phyloP scores from a whole-genome alignment of 148 eudicot genomes.

The Gaultheria prostrata region DNA sequence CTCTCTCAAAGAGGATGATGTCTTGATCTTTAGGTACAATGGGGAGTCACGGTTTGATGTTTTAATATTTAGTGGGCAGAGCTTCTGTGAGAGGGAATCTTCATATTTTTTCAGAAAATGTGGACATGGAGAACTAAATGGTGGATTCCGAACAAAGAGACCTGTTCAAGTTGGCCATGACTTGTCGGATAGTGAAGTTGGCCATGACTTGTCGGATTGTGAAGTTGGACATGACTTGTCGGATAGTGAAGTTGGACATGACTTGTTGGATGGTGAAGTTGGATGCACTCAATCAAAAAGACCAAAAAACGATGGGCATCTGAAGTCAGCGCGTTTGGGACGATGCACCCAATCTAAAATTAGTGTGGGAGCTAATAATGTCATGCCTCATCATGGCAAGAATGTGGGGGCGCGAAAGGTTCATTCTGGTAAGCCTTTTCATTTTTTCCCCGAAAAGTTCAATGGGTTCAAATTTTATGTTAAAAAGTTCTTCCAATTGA shows the following conservation, averaged over 20 bases:
- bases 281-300: constrained; percentile 20
- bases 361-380: neutral
- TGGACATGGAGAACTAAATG: constrained; percentile 20
- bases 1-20: constrained; percentile 40
- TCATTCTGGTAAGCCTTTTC: neutral
- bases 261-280: neutral
- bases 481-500: neutral
- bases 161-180: constrained; percentile 25
- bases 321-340: constrained; percentile 8
- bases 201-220: neutral
- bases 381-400: constrained; percentile 12
- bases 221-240: neutral
- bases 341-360: neutral
- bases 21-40: constrained; percentile 48
- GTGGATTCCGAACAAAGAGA: constrained; percentile 14
- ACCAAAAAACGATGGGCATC: constrained; percentile 13
- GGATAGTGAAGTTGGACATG: neutral
- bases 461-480: neutral
- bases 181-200: constrained; percentile 12
- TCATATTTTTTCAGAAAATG: constrained; percentile 48
- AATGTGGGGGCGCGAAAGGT: neutral
- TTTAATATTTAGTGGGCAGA: constrained; percentile 34
- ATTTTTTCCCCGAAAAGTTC: neutral
- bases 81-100: constrained; percentile 51
- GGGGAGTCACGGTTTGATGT: constrained; percentile 45